Evolutionary conservation across 306 rosid genomes (phyloP).

Genomic region (Abrus pulchellus): DNA sequence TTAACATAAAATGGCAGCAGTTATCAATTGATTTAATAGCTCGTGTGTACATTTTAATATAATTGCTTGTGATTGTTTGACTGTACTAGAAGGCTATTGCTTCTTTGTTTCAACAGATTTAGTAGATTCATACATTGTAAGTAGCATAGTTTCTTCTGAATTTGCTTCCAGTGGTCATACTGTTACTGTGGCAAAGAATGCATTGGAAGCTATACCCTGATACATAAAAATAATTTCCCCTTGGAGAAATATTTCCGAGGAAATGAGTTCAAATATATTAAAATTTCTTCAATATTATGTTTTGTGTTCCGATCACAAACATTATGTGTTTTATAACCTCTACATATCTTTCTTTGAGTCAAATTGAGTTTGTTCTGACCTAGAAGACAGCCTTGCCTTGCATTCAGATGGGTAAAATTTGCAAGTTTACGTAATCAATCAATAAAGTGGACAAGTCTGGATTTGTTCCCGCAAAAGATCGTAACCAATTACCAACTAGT

Average conservation of each 20-base stretch:
- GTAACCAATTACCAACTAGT: neutral
- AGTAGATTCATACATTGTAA: slow-evolving; percentile 17
- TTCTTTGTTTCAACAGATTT: slow-evolving; percentile 13
- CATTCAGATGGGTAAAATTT: neutral
- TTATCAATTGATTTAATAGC: slow-evolving; percentile 3
- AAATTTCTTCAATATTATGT: neutral
- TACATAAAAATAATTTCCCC: neutral
- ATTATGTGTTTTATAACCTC: slow-evolving; percentile 25
- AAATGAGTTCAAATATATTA: neutral
- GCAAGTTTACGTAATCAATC: slow-evolving; percentile 8
- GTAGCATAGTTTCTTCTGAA: neutral
- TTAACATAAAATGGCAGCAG: slow-evolving; percentile 15
- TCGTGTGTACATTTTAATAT: neutral
- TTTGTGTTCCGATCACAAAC: neutral
- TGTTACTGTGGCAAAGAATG: slow-evolving; percentile 1
- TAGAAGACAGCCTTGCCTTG: slow-evolving; percentile 11
- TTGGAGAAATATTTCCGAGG: neutral
- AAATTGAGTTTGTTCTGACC: slow-evolving; percentile 12
- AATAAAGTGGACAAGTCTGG: neutral
- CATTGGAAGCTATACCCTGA: slow-evolving; percentile 8
- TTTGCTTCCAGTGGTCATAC: neutral
- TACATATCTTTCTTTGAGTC: neutral
- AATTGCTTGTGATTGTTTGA: too few relatives aligned
- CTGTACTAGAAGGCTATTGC: neutral
- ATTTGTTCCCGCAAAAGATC: neutral